Conservation (phyloP, 225 moss, liverwort and hornwort genomes). For the Asterella californica region DNA sequence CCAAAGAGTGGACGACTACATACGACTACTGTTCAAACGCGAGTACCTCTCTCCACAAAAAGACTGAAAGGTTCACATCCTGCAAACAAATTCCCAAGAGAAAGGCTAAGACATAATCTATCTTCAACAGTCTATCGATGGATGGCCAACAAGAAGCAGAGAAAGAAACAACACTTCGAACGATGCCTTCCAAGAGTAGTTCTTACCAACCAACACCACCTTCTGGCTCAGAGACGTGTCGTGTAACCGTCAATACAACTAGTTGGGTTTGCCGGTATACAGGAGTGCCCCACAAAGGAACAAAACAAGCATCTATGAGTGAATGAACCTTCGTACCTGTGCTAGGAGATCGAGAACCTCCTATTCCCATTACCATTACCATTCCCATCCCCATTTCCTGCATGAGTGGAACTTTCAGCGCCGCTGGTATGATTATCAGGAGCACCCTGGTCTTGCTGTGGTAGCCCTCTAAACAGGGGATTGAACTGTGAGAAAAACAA, state of each 20-base stretch:
- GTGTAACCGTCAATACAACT: neutral
- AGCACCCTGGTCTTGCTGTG: constrained; percentile 15
- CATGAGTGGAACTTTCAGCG: constrained; percentile 11
- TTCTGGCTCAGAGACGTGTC: neutral
- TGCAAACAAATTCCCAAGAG: no score
- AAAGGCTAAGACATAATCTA: no score
- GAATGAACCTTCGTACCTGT: constrained; percentile 19
- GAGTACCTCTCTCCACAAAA: no score
- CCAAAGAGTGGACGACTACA: no score
- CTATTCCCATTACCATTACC: constrained; percentile 2
- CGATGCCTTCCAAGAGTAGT: no score
- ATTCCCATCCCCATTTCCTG: neutral
- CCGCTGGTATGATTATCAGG: neutral
- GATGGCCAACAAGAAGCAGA: no score
- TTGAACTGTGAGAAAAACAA: constrained; percentile 33
- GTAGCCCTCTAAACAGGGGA: constrained; percentile 31
- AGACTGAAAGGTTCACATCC: no score
- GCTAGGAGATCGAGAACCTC: constrained; percentile 39
- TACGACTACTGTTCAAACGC: no score
- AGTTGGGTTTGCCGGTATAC: neutral
- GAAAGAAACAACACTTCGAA: no score
- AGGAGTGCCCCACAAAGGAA: neutral
- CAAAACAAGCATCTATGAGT: neutral
- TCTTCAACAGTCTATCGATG: no score
- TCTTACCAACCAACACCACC: no score